phyloP scores from a whole-genome alignment of 83 land plant genomes.

The Picea abies region DNA sequence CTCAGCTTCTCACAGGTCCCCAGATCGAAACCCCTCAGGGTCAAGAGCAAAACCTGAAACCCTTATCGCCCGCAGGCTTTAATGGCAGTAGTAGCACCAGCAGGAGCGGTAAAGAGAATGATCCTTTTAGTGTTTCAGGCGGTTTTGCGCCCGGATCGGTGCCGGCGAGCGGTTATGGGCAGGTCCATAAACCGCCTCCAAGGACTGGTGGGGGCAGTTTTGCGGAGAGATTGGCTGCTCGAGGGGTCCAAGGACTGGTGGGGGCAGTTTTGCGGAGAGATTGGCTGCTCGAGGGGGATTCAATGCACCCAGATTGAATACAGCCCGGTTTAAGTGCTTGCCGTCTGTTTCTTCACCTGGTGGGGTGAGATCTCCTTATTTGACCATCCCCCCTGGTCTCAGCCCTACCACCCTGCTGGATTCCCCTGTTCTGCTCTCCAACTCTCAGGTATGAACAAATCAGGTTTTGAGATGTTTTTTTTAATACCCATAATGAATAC shows the following conservation, averaged over 20 bases:
- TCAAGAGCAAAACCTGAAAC: conserved; percentile 7
- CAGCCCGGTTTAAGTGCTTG: conserved; percentile 43
- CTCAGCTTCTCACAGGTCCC: background rate
- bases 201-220: conserved; percentile 31
- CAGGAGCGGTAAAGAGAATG: conserved; percentile 40
- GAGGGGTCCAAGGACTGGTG: conserved; percentile 30
- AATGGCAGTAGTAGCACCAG: conserved; percentile 20
- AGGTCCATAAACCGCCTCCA: conserved; percentile 7
- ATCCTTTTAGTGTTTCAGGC: conserved; percentile 18
- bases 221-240: conserved; percentile 65
- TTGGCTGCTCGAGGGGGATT: conserved; percentile 72
- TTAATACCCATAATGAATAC: no score
- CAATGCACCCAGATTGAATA: conserved; percentile 54
- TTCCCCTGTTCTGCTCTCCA: conserved; percentile 67
- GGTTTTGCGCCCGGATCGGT: background rate
- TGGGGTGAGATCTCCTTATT: conserved; percentile 42
- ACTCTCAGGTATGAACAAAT: conserved; percentile 42
- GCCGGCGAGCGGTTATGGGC: background rate
- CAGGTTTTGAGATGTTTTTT: background rate
- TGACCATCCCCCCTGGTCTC: conserved; percentile 73
- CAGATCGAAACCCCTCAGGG: conserved; percentile 4
- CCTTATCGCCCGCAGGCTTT: background rate
- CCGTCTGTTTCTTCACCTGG: conserved; percentile 19
- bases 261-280: conserved; percentile 59
- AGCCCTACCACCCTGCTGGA: conserved; percentile 72